These are phyloP conservation scores for Cercospora canescens DNA, from an alignment of 2,329 filamentous ascomycete species.

Conservation along the genomic window DNA sequence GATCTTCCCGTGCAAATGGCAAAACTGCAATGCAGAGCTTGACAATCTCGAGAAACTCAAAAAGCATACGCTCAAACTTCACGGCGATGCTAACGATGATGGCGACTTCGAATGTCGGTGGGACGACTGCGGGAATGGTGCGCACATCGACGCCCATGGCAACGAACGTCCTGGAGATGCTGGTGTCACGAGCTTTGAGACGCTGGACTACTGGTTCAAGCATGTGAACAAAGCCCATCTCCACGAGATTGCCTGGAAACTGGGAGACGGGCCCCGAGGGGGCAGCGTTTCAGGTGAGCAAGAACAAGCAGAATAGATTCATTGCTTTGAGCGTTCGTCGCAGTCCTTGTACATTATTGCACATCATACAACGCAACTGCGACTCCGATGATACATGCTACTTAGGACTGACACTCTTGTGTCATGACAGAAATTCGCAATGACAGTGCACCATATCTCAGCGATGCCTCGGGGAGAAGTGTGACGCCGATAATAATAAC, in stretches of 20 bases:
- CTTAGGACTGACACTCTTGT: constrained; percentile 6
- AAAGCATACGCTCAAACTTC: constrained; percentile 60
- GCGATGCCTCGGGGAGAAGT: constrained; percentile 46
- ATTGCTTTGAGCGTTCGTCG: not conserved
- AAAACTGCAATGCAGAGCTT: constrained; percentile 56
- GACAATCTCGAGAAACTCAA: constrained; percentile 63
- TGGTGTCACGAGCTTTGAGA: constrained; percentile 37
- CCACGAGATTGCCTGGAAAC: constrained; percentile 54
- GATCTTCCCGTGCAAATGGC: constrained; percentile 61
- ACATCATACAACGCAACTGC: not conserved
- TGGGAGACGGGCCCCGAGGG: constrained; percentile 60
- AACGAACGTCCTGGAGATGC: constrained; percentile 25
- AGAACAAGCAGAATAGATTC: constrained; percentile 5
- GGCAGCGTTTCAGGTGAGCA: constrained; percentile 56
- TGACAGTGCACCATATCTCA: constrained; percentile 42
- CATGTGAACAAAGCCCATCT: constrained; percentile 58
- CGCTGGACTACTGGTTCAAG: constrained; percentile 45
- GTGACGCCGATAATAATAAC: constrained; percentile 46
- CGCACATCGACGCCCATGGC: constrained; percentile 25
- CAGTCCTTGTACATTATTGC: constrained; percentile 2
- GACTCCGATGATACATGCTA: not conserved
- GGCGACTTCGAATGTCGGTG: constrained; percentile 49
- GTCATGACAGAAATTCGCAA: constrained; percentile 33
- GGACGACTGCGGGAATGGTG: constrained; percentile 40
- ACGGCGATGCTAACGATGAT: constrained; percentile 41